A percentile compares a stretch with the other conserved stretches of the same genome.
Conservation (phyloP, 129 eudicot species). For the Lactuca saligna region DNA sequence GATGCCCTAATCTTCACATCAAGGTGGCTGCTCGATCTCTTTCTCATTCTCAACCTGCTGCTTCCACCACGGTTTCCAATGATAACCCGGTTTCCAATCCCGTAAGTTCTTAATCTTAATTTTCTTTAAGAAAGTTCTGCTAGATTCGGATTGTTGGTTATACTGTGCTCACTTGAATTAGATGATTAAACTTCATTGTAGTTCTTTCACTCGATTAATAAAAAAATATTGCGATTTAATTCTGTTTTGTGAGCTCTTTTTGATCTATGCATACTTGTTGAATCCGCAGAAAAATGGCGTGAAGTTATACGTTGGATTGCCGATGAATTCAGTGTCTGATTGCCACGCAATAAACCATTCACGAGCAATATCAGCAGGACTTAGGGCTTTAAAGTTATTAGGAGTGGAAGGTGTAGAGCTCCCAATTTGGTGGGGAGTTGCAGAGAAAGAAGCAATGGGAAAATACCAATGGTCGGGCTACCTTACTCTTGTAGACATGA, state of each 20-base stretch:
- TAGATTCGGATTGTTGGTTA: background rate
- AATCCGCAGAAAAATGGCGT: conserved; percentile 53
- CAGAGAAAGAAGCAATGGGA: conserved; percentile 65
- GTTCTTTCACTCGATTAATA: background rate
- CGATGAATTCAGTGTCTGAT: conserved; percentile 62
- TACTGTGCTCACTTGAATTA: background rate
- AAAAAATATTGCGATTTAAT: background rate
- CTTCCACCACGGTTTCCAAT: conserved; percentile 6
- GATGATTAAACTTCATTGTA: background rate
- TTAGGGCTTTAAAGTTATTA: conserved; percentile 70
- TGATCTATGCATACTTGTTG: conserved; percentile 12
- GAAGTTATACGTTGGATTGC: conserved; percentile 73
- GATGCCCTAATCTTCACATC: conserved; percentile 15
- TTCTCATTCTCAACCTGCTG: conserved; percentile 14
- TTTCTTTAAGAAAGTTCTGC: background rate
- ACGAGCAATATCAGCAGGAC: conserved; percentile 71
- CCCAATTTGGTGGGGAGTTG: conserved; percentile 91
- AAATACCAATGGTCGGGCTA: conserved; percentile 83
- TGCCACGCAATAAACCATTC: conserved; percentile 41
- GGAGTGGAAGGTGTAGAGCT: conserved; percentile 94
- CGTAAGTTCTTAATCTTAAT: conserved; percentile 16
- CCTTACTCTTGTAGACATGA: conserved; percentile 69
- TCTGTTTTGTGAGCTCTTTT: conserved; percentile 17
- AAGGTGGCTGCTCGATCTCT: conserved; percentile 13
- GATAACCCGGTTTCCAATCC: background rate